Base-by-base conservation (phyloP, 2,329 filamentous ascomycete genomes). In the Blastomyces percursus region DNA sequence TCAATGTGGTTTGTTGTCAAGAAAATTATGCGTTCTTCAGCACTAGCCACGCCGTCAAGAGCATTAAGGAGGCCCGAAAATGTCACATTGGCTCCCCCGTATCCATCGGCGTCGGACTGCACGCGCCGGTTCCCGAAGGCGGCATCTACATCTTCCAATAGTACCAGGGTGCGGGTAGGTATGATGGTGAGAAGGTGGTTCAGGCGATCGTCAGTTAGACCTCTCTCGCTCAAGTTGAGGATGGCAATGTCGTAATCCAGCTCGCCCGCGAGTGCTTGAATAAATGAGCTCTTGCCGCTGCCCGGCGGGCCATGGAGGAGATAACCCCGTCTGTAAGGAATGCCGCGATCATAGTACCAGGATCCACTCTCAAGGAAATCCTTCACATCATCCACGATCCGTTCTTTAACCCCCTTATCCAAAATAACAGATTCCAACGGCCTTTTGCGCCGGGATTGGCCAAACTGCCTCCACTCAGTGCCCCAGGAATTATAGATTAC, bases 1-100 rank as follows among this genome's bases (percentile, higher is more conserved):
- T 96, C 91, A 46, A 96, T 86, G 71, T 96, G 91, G 71, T 99
- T 99, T 24, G 93, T 96, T 1, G 94, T 99, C 66, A 96, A 80
- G 75, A 99, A 96, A 1, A 95, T 86, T 65, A 99, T 89, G 61
- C 94, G 85, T 78, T 97, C 93, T 73, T 97, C 94, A 14, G 91
- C 90, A 60, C 92, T 95, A 7, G 91, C 91, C n/a, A 97, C 86
- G 1, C 94, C 94, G 66, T 99, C 94, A 16, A 93, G 75, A 0
- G 89, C 88, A 70, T 92, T 92, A 46, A 97, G 79, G 24, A 97
- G 78, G 0, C 93, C 93, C 0, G 93, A 97, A 70, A 96, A 97
- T 0, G 94, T 99, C 30, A 96, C 92, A 21, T 89, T 94, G 1
- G 90, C 87, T 32, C 92, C 92, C 48, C 82, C 84, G 71, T 96